Base-by-base conservation (phyloP, 1,139 yeast genomes). In the Hyphopichia pseudoburtonii region DNA sequence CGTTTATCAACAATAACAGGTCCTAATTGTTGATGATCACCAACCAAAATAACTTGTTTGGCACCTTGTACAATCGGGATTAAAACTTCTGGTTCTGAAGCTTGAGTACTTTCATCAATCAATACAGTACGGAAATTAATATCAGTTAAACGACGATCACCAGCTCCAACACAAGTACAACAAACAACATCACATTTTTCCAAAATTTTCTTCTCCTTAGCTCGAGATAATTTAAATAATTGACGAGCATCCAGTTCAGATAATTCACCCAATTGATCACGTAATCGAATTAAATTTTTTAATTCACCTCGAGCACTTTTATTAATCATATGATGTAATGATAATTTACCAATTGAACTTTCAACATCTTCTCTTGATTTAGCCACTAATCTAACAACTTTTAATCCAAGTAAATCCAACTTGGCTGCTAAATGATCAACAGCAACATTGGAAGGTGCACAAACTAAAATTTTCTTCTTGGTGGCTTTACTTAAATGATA, bases 391-490 rank as follows among this genome's bases (percentile, higher is more conserved):
- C 97, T 72, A 12, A 86, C 86, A 27, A 88, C 95, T 16, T 78
- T 78, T 37, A 90, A 61, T 0, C 95, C 95, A 25, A 87, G 61
- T 9, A 60, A 55, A 39, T 78, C 75, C 40, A 89, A 67, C 51
- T 89, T 84, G 7, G 74, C 76, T 2, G 96, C 89, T 40, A 90
- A 70, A 64, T 90, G 96, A 59, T 90, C 97, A 30, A 87, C 96
- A 0, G 97, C 97, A 38, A 90, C 92, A 61, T 90, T 90, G 16
- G 96, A 88, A 12, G 97, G 96, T 2, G 97, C 97, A 70, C 96
- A 88, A 3, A 89, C 97, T 34, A 90, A 69, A 6, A 89, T 80
- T 41, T 73, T 71, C 31, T 76, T 73, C 40, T 76, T 54, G 47
- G 78, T 78, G 44, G 82, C 55, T 40, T 77, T 76, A 3, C 80